Conservation (phyloP, 305 asterid species). For the Rubia peregrina region DNA sequence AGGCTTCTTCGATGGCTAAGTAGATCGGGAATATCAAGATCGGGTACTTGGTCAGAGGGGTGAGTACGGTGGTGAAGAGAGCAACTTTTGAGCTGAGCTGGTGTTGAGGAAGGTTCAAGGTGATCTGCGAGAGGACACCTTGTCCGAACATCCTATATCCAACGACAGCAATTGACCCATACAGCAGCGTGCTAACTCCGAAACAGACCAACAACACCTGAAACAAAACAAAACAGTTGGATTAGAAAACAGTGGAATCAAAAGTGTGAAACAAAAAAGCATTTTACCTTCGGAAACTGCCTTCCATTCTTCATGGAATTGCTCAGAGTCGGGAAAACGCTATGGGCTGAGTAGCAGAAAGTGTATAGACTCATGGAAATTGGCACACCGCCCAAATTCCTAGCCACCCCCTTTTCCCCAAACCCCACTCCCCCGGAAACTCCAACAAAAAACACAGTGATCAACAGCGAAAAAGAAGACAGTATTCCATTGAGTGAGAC, state of each 20-base stretch:
- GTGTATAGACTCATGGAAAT: too few species aligned
- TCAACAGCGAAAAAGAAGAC: too few species aligned
- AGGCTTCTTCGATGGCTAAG: background rate
- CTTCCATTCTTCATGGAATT: too few species aligned
- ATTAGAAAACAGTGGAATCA: too few species aligned
- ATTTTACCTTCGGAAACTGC: too few species aligned
- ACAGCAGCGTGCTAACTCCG: background rate
- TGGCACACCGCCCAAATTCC: background rate
- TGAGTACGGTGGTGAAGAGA: background rate
- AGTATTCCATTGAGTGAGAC: constrained; percentile 19
- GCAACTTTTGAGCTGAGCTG: background rate
- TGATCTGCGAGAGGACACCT: background rate
- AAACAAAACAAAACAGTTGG: background rate
- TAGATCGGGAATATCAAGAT: background rate
- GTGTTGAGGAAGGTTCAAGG: background rate
- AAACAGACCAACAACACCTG: background rate
- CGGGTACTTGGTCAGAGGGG: background rate
- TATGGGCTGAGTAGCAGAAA: too few species aligned
- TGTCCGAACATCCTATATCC: background rate
- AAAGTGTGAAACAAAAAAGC: too few species aligned
- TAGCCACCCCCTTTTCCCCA: constrained; percentile 26
- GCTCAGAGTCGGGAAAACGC: too few species aligned
- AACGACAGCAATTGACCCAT: background rate
- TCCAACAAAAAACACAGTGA: constrained; percentile 17
- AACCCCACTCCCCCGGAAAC: constrained; percentile 10